Conservation (phyloP, 768 basidiomycete genomes). For the Leucosporidium yakuticum region DNA sequence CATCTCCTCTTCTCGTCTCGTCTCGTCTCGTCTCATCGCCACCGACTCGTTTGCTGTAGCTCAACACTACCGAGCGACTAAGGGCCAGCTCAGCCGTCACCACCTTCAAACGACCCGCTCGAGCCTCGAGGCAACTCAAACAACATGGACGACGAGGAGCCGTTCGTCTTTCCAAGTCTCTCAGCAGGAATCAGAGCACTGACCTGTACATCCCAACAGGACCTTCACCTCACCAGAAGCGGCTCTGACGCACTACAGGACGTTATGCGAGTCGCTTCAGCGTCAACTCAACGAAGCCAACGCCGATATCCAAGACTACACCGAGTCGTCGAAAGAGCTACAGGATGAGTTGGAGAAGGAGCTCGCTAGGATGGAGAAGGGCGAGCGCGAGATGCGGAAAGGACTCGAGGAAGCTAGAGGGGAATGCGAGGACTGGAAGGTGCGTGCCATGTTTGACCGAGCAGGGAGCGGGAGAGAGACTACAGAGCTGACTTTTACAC, state of each 20-base stretch:
- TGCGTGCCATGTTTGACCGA: constrained; percentile 43
- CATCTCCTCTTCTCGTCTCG: too few species aligned
- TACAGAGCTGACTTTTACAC: constrained; percentile 1
- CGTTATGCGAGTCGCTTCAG: constrained; percentile 47
- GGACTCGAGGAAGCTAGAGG: constrained; percentile 59
- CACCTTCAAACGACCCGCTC: too few species aligned
- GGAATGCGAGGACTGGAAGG: constrained; percentile 92
- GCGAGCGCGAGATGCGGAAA: constrained; percentile 51
- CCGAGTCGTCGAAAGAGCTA: constrained; percentile 78
- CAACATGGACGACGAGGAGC: too few species aligned
- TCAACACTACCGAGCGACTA: too few species aligned
- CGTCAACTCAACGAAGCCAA: constrained; percentile 80
- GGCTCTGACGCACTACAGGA: constrained; percentile 38
- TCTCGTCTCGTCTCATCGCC: too few species aligned
- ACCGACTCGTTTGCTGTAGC: too few species aligned
- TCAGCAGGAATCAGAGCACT: too few species aligned
- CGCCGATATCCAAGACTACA: constrained; percentile 78
- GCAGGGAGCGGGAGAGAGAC: background rate
- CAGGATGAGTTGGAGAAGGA: constrained; percentile 91
- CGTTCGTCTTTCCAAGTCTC: too few species aligned
- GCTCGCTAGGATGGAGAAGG: constrained; percentile 76
- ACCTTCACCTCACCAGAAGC: constrained; percentile 17
- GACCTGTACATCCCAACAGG: background rate
- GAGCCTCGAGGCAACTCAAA: too few species aligned
- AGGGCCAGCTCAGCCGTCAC: too few species aligned